A percentile compares a stretch with the other conserved stretches of the same genome.
Conservation (phyloP, 2,329 filamentous ascomycete species). For the Penicillium sp. region DNA sequence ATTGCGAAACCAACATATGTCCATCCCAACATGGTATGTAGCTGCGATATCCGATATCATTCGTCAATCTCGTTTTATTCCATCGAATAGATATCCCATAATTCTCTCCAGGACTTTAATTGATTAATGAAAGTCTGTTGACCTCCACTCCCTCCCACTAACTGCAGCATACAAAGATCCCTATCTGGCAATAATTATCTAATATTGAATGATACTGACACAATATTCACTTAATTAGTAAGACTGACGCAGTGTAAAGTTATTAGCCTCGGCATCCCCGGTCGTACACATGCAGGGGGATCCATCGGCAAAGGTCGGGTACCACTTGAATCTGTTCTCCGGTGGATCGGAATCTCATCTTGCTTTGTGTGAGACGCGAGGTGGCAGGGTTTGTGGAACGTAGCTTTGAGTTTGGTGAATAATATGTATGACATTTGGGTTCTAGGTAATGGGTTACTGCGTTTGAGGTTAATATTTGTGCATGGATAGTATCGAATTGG, state of each 20-base stretch:
- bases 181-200: too few species aligned
- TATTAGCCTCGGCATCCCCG: background rate
- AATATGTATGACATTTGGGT: background rate
- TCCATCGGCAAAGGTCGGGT: conserved; percentile 1
- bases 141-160: too few species aligned
- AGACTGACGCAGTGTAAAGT: background rate
- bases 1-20: background rate
- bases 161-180: too few species aligned
- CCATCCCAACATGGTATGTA: too few species aligned
- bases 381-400: background rate
- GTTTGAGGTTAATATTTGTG: too few species aligned
- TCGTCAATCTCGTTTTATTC: too few species aligned
- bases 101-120: too few species aligned
- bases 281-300: conserved; percentile 3
- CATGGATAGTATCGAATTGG: too few species aligned
- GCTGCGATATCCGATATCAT: too few species aligned
- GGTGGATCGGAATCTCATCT: conserved; percentile 2
- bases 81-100: too few species aligned
- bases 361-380: background rate
- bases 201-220: background rate
- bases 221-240: too few species aligned
- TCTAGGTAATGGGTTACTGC: background rate
- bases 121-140: too few species aligned
- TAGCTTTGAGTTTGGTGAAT: background rate
- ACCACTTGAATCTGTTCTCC: background rate